A percentile compares a stretch with the other conserved stretches of the same genome.
phyloP scores from a whole-genome alignment of 768 basidiomycete genomes.

The Rhodotorula sphaerocarpa region DNA sequence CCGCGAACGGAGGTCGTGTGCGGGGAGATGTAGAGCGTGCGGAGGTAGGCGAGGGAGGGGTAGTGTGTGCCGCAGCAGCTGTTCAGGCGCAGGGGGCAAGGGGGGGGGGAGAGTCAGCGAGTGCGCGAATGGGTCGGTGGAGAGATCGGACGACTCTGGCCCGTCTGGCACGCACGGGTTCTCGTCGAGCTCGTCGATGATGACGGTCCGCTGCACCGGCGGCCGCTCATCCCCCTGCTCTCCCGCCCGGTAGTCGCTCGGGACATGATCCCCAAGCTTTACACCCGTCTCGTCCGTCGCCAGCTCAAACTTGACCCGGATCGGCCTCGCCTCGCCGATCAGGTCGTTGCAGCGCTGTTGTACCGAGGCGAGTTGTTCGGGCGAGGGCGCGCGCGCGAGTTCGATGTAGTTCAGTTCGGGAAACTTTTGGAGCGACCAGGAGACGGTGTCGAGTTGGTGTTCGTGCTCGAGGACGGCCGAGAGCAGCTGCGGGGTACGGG shows the following conservation, averaged over 20 bases:
- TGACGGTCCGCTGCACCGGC: slow-evolving; percentile 59
- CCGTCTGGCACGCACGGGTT: slow-evolving; percentile 68
- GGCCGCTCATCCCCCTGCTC: slow-evolving; percentile 41
- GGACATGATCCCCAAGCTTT: slow-evolving; percentile 48
- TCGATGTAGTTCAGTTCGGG: slow-evolving; percentile 70
- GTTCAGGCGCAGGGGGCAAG: slow-evolving; percentile 2
- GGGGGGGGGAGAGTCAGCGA: background rate
- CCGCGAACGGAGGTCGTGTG: slow-evolving; percentile 59
- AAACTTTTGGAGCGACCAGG: slow-evolving; percentile 67
- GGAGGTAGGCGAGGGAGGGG: slow-evolving; percentile 52
- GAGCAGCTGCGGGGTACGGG: slow-evolving; percentile 42
- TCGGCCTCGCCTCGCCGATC: slow-evolving; percentile 60
- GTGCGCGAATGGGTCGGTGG: background rate
- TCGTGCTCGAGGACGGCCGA: slow-evolving; percentile 62
- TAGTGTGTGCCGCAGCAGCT: slow-evolving; percentile 80
- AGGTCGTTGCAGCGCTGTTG: slow-evolving; percentile 59
- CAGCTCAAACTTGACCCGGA: slow-evolving; percentile 69
- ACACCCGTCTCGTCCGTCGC: slow-evolving; percentile 39
- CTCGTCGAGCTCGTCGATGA: slow-evolving; percentile 73
- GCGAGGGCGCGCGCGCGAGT: slow-evolving; percentile 59
- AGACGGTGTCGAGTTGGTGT: slow-evolving; percentile 57
- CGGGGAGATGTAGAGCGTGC: slow-evolving; percentile 59
- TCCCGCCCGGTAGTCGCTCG: slow-evolving; percentile 65
- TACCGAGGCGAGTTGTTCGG: slow-evolving; percentile 56
- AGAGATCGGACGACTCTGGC: too few species aligned